A percentile compares a stretch with the other conserved stretches of the same genome.
Evolutionary conservation across 2,329 filamentous ascomycete genomes (phyloP).

Genomic region (Ramularia endophylla): DNA sequence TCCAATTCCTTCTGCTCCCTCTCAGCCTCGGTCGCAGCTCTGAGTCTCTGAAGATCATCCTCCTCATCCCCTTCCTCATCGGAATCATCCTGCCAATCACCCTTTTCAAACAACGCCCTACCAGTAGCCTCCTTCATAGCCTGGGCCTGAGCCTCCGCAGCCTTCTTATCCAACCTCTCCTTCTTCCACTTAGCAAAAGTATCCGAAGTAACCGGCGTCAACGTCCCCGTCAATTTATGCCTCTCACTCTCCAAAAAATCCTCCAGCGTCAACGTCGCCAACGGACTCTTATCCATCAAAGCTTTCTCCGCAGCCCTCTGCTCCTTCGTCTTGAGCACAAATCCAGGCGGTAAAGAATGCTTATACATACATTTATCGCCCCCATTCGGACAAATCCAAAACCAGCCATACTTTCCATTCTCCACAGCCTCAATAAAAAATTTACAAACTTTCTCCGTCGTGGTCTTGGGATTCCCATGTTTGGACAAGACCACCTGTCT

Average conservation of each 20-base stretch:
- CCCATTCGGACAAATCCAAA: slow-evolving; percentile 96
- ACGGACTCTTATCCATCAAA: slow-evolving; percentile 86
- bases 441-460: slow-evolving; percentile 99
- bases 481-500: slow-evolving; percentile 87
- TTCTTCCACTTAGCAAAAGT: slow-evolving; percentile 97
- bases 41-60: slow-evolving; percentile 67
- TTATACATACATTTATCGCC: slow-evolving; percentile 98
- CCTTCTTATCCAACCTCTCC: slow-evolving; percentile 90
- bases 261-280: slow-evolving; percentile 91
- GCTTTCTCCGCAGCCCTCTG: slow-evolving; percentile 95
- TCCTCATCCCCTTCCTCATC: slow-evolving; percentile 60
- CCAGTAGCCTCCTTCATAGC: slow-evolving; percentile 94
- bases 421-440: slow-evolving; percentile 96
- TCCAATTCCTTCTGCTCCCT: slow-evolving; percentile 74
- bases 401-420: slow-evolving; percentile 99
- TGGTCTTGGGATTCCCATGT: slow-evolving; percentile 92
- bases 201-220: slow-evolving; percentile 92
- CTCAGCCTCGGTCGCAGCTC: slow-evolving; percentile 76
- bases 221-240: slow-evolving; percentile 83
- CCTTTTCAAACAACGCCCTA: slow-evolving; percentile 91
- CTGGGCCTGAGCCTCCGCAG: slow-evolving; percentile 82
- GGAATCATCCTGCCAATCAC: slow-evolving; percentile 71
- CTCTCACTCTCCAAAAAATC: slow-evolving; percentile 96
- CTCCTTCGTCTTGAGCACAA: slow-evolving; percentile 96
- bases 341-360: slow-evolving; percentile 89